Conservation (phyloP, 148 eudicot genomes). For the Rheum nobile region DNA sequence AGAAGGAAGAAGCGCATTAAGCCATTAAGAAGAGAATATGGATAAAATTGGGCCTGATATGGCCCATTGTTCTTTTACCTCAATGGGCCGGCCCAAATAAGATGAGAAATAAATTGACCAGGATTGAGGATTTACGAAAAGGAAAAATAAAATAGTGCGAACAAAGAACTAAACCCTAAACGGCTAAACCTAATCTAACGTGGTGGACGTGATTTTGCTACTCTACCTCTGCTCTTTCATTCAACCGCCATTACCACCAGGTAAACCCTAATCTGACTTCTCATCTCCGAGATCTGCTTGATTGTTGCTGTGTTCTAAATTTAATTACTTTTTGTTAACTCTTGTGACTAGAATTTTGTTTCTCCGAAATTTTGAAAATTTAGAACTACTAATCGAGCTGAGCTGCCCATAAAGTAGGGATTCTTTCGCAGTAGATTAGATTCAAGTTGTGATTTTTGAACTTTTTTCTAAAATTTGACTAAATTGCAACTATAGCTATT, state of each 20-base stretch:
- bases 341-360: too few relatives aligned
- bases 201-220: background rate
- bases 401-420: background rate
- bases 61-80: too few relatives aligned
- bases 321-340: background rate
- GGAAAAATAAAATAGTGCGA: background rate
- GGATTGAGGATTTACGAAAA: background rate
- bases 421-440: background rate
- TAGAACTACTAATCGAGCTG: background rate
- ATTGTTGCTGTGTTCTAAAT: too few relatives aligned
- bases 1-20: too few relatives aligned
- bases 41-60: background rate
- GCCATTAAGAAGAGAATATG: background rate
- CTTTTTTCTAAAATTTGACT: background rate
- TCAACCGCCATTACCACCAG: background rate
- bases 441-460: background rate
- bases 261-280: background rate
- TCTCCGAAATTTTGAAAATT: background rate
- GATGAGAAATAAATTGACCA: background rate
- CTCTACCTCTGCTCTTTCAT: background rate
- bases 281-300: background rate
- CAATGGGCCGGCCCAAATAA: background rate
- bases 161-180: background rate
- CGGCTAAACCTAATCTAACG: background rate
- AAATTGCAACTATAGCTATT: background rate